Evolutionary conservation across 495 filamentous ascomycete genomes (phyloP), one percentile per base, ranked within the genome.

Genomic region (Cercophora samala): DNA sequence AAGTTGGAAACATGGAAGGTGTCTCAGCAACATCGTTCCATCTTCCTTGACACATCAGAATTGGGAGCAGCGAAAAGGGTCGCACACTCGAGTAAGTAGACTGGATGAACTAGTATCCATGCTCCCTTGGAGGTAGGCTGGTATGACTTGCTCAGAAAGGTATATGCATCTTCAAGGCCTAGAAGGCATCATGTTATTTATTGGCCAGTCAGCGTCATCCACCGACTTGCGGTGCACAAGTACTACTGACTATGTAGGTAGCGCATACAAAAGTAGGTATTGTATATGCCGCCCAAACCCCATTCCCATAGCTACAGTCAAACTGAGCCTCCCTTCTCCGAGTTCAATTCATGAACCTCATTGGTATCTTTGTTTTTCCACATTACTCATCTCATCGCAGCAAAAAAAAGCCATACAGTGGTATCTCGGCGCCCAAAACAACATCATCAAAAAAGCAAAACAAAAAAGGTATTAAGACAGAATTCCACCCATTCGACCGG

Each of bases 311-410:
- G 37, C 15, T 46, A 46, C 37, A 11, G 26, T 46, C 15, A 46
- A 9, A 17, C 37, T 46, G 37, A 46, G 37, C 13, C 37, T 46
- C 37, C 37, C 15, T 46, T 46, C 37, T 46, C 37, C 37, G 13
- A 46, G 37, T 46, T 46, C 15, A 46, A 46, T 11, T 46, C n/a
- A 56, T 21, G 22, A 56, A 21, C n/a, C 5, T 21, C n/a, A 56
- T 56, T 69, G 64, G 67, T 69, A 69, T 69, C 67, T 56, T 56
- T 56, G n/a, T 56, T 21, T 69, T 53, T 25, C 58, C 15, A 58
- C 62, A 63, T 69, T 37, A 51, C 54, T 51, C 42, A 29, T 24
- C 6, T 64, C 5, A 2, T 21, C 60, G 53, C 58, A 32, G 8
- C n/a, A 55, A 61, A 62, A 60, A 52, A 59, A 58, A 58, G 5